Evolutionary conservation across 176 grass and related monocot genomes (phyloP), one percentile per base, ranked within the genome.

Genomic region (Cymbopogon citratus): DNA sequence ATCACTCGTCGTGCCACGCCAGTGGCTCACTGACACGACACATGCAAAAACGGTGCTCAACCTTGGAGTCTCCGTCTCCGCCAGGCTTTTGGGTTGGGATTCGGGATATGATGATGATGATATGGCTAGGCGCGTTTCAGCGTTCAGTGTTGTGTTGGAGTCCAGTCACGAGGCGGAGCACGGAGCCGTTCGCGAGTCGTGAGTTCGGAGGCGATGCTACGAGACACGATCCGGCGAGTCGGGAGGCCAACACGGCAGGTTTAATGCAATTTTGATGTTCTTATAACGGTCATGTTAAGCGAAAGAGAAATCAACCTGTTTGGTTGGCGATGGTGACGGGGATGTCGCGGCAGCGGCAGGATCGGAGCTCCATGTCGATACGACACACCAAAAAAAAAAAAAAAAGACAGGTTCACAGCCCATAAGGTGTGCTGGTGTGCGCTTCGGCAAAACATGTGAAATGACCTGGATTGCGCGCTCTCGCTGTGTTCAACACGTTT

Each of bases 21-120:
- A n/a, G n/a, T n/a, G n/a, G n/a, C n/a, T n/a, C 26, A 3, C 54
- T 18, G 31, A 54, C 74, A 27, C 74, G 9, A 7, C 33, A 25
- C 52, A 39, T 13, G 14, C 31, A 33, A 33, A 1, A 33, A 26
- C 41, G 12, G 31, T 33, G 31, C 31, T 33, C 41, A 44, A 40
- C 38, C 38, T 40, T 40, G 38, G 7, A 8, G 38, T 40, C 41
- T 44, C 41, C 41, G 64, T 46, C 80, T 87, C 85, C 79, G 85
- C 67, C 72, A 12, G 66, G 59, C 24, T n/a, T 80, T n/a, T 80
- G 63, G 36, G 15, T 15, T 6, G 67, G 67, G 35, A 66, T 66
- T 36, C 36, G 66, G 67, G 26, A 70, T 25, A n/a, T n/a, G n/a
- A n/a, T n/a, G n/a, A n/a, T n/a, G n/a, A n/a, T n/a, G n/a, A n/a